Evolutionary conservation across 2,329 filamentous ascomycete genomes (phyloP).

Genomic region (Mycocentrospora acerina): DNA sequence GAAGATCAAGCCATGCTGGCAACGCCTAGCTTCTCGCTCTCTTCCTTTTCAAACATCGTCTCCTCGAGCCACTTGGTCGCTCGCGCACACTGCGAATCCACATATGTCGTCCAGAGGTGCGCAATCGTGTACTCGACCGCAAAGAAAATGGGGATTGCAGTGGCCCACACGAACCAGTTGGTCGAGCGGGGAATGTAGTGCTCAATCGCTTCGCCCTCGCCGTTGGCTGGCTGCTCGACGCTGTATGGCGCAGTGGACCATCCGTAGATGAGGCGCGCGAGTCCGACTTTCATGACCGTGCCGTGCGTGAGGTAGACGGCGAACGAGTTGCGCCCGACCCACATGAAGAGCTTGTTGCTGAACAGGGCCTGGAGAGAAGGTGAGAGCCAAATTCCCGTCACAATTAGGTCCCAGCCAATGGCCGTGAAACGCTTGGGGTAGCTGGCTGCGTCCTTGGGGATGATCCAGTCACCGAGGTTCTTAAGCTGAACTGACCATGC

Average conservation of each 20-base stretch:
- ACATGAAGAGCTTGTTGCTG: constrained; percentile 54
- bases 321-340: constrained; percentile 58
- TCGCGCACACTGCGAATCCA: constrained; percentile 53
- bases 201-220: constrained; percentile 38
- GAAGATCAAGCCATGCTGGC: constrained; percentile 24
- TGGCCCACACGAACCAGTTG: constrained; percentile 41
- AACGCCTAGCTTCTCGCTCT: constrained; percentile 38
- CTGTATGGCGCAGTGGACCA: constrained; percentile 49
- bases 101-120: constrained; percentile 54
- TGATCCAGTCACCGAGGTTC: constrained; percentile 46
- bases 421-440: constrained; percentile 48
- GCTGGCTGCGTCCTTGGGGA: constrained; percentile 50
- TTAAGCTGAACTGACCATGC: constrained; percentile 52
- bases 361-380: constrained; percentile 52
- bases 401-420: constrained; percentile 52
- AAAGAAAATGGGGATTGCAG: constrained; percentile 52
- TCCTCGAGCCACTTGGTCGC: constrained; percentile 53
- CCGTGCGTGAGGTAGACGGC: constrained; percentile 59
- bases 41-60: constrained; percentile 49
- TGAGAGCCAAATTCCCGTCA: constrained; percentile 55
- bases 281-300: constrained; percentile 54
- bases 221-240: constrained; percentile 43
- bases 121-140: constrained; percentile 51
- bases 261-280: constrained; percentile 56
- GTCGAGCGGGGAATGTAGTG: constrained; percentile 48